Evolutionary conservation across 2,329 filamentous ascomycete genomes (phyloP), one percentile per base, ranked within the genome.

Genomic region (Ceratocystiopsis minuta): DNA sequence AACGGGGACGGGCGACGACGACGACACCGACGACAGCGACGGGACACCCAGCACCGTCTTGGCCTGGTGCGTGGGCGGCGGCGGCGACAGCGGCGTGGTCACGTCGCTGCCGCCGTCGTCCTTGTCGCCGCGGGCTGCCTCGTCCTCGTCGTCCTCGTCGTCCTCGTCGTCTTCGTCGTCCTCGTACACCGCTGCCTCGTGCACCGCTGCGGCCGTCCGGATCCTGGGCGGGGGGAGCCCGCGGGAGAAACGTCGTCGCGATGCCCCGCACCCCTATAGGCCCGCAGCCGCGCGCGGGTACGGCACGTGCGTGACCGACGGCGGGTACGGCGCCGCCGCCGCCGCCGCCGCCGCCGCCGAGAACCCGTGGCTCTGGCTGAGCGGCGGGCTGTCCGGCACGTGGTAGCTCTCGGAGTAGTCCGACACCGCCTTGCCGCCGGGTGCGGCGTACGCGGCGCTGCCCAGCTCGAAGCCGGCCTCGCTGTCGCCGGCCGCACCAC

Each of bases 211-310:
- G 13, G 36, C 16, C 28, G 38, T 43, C 24, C 33, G 15, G 44
- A 45, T 45, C 41, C 44, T 45, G 44, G 44, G 41, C 16, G 41
- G 44, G 33, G 17, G 44, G 34, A 46, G 41, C 41, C 24, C 24
- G 24, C 24, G 24, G 7, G 24, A 28, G 11, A 28, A 28, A 28
- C 24, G 24, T 10, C 24, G 24, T 10, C 46, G 49, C 43, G 47
- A 49, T 32, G 45, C 47, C 49, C 40, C 47, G 49, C 38, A 33
- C 35, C 39, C 49, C 49, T 50, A 50, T 48, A 40, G 36, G 20
- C 24, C 24, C 24, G 24, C 24, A 28, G 24, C 24, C 24, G 24
- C 24, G 7, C 24, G 24, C 5, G 24, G 24, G 24, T 28, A 28
- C 24, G 24, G 24, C 24, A 10, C 24, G 24, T 28, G 24, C 9